Base-by-base conservation (phyloP, 768 basidiomycete species). In the Boletus subparvulus region DNA sequence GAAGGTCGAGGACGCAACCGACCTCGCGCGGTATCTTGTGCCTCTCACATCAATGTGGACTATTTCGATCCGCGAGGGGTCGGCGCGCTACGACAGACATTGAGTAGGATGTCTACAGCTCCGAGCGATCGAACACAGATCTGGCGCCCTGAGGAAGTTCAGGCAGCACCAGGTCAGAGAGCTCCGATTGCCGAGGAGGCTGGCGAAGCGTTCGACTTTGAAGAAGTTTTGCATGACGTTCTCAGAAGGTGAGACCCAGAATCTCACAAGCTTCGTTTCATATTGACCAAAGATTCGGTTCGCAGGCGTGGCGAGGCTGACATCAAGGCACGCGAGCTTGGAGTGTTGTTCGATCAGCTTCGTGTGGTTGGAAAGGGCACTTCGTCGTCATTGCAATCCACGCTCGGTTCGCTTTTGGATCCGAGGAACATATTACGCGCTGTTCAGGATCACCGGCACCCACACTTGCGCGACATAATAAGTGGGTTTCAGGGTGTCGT, bases 321-420 rank as follows among this genome's bases (percentile, higher is more conserved):
- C n/a, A 79, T 84, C 58, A 77, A 77, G 59, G 54, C 70, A 1
- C 78, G 86, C 24, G 75, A 82, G 48, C 79, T 88, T 4, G 87
- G 87, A 0, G 84, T 89, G 12, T 59, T 77, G 42, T 88, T 89
- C 57, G 66, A 81, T 50, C 71, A 83, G 35, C 77, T 90, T 17
- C 74, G 74, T 0, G 88, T 89, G 8, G 75, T 81, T 24, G 88
- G 86, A 3, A 62, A 83, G 8, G 86, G 86, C 6, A 72, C 83
- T 1, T 71, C 81, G 0, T 82, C 82, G 0, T 80, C 78, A 9
- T 78, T 78, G 50, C 83, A 85, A 58, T 63, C 77, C 1, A 90
- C 86, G 0, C 67, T 94, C 5, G 83, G 82, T n/a, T 86, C 86
- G 26, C 65, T 80, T 3, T 74, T 90, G 45, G 83, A 88, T 67